Percentiles rank a stretch among this genome's conserved stretches.
phyloP scores from a whole-genome alignment of 441 rosid species.

The Pelargonium fulgidum region DNA sequence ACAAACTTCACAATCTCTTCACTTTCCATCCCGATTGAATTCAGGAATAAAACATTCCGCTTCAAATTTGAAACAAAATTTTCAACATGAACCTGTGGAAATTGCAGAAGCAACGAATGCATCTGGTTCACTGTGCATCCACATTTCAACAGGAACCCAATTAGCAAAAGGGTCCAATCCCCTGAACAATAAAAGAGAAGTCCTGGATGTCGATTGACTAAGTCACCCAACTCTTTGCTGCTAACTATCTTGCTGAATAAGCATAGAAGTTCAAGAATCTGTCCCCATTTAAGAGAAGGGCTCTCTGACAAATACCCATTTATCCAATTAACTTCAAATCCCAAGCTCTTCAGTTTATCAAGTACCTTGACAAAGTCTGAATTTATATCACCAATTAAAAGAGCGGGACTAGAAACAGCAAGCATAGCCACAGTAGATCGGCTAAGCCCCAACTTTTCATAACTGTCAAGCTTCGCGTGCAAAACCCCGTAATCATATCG shows the following conservation, averaged over 20 bases:
- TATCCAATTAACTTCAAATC: conserved; percentile 41
- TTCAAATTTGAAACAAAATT: conserved; percentile 51
- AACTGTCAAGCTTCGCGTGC: conserved; percentile 48
- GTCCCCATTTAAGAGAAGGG: conserved; percentile 43
- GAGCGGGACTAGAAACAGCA: conserved; percentile 44
- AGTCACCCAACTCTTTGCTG: conserved; percentile 24
- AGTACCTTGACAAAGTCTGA: conserved; percentile 36
- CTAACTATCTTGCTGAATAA: conserved; percentile 34
- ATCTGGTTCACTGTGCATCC: conserved; percentile 41
- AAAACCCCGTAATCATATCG: conserved; percentile 41
- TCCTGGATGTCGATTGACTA: conserved; percentile 42
- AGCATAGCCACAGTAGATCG: conserved; percentile 38
- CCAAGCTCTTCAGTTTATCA: conserved; percentile 38
- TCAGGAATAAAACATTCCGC: conserved; percentile 41
- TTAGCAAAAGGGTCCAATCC: conserved; percentile 31
- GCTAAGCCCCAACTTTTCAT: conserved; percentile 49
- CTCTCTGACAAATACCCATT: conserved; percentile 37
- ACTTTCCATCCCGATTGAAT: conserved; percentile 54
- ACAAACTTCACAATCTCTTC: conserved; percentile 43
- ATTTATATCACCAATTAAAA: conserved; percentile 45
- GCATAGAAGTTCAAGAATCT: conserved; percentile 39
- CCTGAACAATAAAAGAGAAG: conserved; percentile 58
- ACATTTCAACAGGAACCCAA: conserved; percentile 49
- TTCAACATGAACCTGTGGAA: conserved; percentile 32
- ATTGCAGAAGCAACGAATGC: conserved; percentile 37